Evolutionary conservation across 2,329 filamentous ascomycete species (phyloP).

Genomic region (Hypoxylon sp.): DNA sequence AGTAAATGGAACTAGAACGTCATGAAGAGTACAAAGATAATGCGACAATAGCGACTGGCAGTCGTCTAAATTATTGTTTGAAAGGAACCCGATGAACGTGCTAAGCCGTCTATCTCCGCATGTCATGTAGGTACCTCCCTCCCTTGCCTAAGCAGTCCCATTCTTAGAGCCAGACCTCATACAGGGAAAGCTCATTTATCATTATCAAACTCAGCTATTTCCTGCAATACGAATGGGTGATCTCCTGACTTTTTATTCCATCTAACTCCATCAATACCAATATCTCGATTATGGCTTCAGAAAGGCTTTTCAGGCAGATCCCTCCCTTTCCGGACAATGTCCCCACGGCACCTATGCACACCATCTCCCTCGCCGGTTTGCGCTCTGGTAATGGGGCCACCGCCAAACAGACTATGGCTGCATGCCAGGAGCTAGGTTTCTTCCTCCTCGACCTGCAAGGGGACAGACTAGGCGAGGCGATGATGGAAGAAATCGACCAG

Average conservation of each 20-base stretch:
- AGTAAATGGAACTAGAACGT: not conserved
- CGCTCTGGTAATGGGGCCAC: conserved; percentile 9
- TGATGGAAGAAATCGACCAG: conserved; percentile 20
- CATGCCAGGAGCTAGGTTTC: conserved; percentile 23
- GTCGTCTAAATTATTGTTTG: not conserved
- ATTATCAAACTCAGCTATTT: not conserved
- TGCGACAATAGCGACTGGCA: not conserved
- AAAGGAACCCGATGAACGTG: not conserved
- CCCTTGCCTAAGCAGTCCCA: not conserved
- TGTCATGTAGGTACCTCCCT: not conserved
- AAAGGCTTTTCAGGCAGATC: not conserved
- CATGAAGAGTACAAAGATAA: not conserved
- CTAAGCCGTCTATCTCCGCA: not conserved
- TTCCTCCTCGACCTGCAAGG: conserved; percentile 17
- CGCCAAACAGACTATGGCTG: conserved; percentile 3
- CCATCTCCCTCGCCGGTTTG: not conserved
- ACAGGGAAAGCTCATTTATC: not conserved
- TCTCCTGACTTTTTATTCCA: not conserved
- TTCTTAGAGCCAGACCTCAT: not conserved
- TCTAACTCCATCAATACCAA: not conserved
- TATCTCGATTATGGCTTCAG: not conserved
- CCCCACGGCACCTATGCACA: conserved; percentile 6
- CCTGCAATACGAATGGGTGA: not conserved
- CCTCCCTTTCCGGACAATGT: conserved; percentile 20
- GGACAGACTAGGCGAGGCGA: conserved; percentile 10